Percentiles rank a stretch among this genome's conserved stretches.
Evolutionary conservation across 805 yeast species (phyloP).

Genomic region (Teunomyces lycoperdinae): DNA sequence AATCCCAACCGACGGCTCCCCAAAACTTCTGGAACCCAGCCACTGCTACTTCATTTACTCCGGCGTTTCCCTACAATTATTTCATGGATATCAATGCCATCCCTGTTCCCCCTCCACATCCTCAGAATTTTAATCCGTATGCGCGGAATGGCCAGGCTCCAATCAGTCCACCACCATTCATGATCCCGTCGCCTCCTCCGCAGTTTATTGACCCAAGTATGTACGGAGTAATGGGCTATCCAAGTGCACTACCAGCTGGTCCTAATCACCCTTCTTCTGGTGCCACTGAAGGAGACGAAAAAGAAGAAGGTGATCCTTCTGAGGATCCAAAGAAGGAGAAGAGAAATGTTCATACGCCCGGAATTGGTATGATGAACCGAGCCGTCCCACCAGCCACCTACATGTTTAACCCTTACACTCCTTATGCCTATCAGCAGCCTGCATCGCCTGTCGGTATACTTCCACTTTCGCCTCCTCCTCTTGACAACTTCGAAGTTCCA

Average conservation of each 20-base stretch:
- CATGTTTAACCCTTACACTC: conserved; percentile 50
- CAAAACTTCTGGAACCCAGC: conserved; percentile 66
- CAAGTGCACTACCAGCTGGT: conserved; percentile 7
- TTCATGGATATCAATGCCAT: conserved; percentile 23
- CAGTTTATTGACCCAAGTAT: conserved; percentile 37
- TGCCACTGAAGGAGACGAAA: not conserved
- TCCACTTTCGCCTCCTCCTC: conserved; percentile 7
- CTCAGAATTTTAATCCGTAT: conserved; percentile 27
- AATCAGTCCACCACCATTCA: conserved; percentile 37
- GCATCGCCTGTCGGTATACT: conserved; percentile 18
- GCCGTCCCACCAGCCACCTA: conserved; percentile 32
- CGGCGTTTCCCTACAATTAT: conserved; percentile 29
- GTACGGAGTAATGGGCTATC: conserved; percentile 30
- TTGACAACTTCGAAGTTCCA: conserved; percentile 1
- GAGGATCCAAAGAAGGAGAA: conserved; percentile 4
- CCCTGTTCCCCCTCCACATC: conserved; percentile 19
- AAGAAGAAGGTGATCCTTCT: conserved; percentile 1
- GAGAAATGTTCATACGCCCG: conserved; percentile 13
- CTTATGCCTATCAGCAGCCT: conserved; percentile 38
- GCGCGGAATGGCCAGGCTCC: conserved; percentile 34
- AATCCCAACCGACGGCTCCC: conserved; percentile 9
- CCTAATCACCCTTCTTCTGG: conserved; percentile 3
- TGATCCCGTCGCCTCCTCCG: conserved; percentile 36
- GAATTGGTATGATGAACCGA: conserved; percentile 39
- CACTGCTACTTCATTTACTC: conserved; percentile 58